Base-by-base conservation (phyloP, 2,329 filamentous ascomycete species). In the Aspergillus fischeri region DNA sequence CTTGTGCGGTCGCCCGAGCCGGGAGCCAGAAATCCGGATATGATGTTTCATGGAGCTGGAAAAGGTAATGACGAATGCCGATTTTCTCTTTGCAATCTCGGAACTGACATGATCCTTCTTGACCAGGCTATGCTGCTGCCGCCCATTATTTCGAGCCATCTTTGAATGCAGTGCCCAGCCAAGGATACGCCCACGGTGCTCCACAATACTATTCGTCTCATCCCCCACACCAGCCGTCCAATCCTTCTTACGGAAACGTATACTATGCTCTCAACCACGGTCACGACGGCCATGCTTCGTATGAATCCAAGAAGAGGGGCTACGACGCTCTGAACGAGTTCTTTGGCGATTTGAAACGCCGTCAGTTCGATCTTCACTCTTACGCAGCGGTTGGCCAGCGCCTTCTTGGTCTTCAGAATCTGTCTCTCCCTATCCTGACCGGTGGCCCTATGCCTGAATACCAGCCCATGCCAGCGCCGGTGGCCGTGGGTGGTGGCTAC, bases 241-340 rank as follows among this genome's bases (percentile, higher is more conserved):
- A 80, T 54, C 75, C 81, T 59, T 87, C 87, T 63, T 90, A 90
- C 66, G 80, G 83, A 49, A 85, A 86, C 44, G 88, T 94, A 61
- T 95, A 93, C 77, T 94, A 93, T 73, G 86, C 88, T 73, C 83
- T 84, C 72, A 86, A 77, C 73, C 70, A 83, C 80, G 80, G 85
- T 73, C 86, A 87, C 65, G 88, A 89, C 60, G 82, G 83, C 61
- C 81, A 85, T 49, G 76, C 75, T 24, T 71, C 81, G 10, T 85
- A 88, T 68, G 90, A 93, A 69, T 83, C 86, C 64, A 86, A 90
- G 69, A 94, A 93, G 78, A 90, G 92, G 60, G 86, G 86, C n/a
- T 90, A 88, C 65, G 92, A 97, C 69, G 89, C 90, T 57, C 80
- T 97, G 58, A 93, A 96, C 70, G 91, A 96, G 72, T 96, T 97